Evolutionary conservation across 371 early-diverging fungal genomes (phyloP), one percentile per base, ranked within the genome.

Genomic region (Circinella minor): DNA sequence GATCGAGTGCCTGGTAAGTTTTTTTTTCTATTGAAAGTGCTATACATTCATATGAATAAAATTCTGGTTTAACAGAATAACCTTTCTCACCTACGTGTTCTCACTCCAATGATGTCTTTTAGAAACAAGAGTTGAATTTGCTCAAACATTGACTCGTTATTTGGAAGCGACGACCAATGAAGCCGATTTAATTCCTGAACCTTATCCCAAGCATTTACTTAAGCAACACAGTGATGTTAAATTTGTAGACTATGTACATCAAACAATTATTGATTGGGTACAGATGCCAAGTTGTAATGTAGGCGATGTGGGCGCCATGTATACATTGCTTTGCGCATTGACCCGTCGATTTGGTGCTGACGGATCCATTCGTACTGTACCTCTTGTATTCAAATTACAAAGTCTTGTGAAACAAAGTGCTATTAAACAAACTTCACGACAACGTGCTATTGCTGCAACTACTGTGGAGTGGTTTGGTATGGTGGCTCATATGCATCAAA

Each of bases 301-400:
- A 0, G 78, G 75, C 1, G 94, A 94, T 68, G 83, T 87, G 68
- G 71, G 85, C 0, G 81, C 88, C 4, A 69, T 93, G 36, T 82
- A 81, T 34, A 82, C 84, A 3, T 73, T 87, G 10, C 67, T 92
- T 11, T 70, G 84, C n/a, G 80, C 86, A 1, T 54, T 88, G 63
- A 84, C 88, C 18, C 75, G 78, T 51, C 78, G 80, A 7, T 90
- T 90, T 68, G 84, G 85, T 36, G 80, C 80, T 11, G 90, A 89
- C 61, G 91, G 87, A 36, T 80, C 91, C 15, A 85, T 89, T 72
- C 78, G 85, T 11, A 85, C 86, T 0, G 73, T 90, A 0, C 92
- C 92, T 3, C 73, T 94, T 7, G 65, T 92, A 0, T 91, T 92
- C 73, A 82, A 86, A 47, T 68, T 91, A 34, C 90, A 90, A 55